Percentiles rank a stretch among this genome's conserved stretches.
Conservation (phyloP, 805 yeast species). For the Yamadazyma olivae region DNA sequence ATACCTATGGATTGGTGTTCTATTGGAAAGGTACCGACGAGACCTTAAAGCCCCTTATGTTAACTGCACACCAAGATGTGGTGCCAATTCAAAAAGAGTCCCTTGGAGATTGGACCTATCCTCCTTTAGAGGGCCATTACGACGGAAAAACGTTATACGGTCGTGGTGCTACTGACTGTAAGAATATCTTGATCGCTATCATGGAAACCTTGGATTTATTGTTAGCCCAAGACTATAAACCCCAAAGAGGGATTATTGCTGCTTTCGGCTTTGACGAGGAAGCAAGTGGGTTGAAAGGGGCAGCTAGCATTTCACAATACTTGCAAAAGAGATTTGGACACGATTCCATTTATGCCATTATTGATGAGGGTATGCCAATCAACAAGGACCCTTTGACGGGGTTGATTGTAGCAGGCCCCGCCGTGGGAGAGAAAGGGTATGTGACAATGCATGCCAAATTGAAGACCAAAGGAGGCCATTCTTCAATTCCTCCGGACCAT, state of each 20-base stretch:
- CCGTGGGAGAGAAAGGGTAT: slow-evolving; percentile 45
- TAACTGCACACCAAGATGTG: slow-evolving; percentile 78
- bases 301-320: slow-evolving; percentile 44
- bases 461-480: slow-evolving; percentile 72
- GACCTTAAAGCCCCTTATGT: slow-evolving; percentile 61
- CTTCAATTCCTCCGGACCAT: slow-evolving; percentile 78
- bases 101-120: slow-evolving; percentile 55
- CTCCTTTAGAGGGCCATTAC: slow-evolving; percentile 58
- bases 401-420: slow-evolving; percentile 53
- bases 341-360: slow-evolving; percentile 55
- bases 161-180: slow-evolving; percentile 76
- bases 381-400: slow-evolving; percentile 35
- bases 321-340: slow-evolving; percentile 56
- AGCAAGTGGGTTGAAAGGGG: slow-evolving; percentile 62
- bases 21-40: slow-evolving; percentile 58
- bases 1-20: slow-evolving; percentile 59
- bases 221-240: slow-evolving; percentile 45
- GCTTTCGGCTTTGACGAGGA: slow-evolving; percentile 85
- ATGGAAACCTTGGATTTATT: slow-evolving; percentile 67
- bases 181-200: slow-evolving; percentile 62
- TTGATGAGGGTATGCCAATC: slow-evolving; percentile 65
- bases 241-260: slow-evolving; percentile 60
- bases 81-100: slow-evolving; percentile 71
- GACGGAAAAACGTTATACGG: slow-evolving; percentile 73
- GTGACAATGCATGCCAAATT: slow-evolving; percentile 47